A percentile compares a stretch with the other conserved stretches of the same genome.
Conservation (phyloP, 805 yeast genomes). For the Trichomonascus vanleenenianus region DNA sequence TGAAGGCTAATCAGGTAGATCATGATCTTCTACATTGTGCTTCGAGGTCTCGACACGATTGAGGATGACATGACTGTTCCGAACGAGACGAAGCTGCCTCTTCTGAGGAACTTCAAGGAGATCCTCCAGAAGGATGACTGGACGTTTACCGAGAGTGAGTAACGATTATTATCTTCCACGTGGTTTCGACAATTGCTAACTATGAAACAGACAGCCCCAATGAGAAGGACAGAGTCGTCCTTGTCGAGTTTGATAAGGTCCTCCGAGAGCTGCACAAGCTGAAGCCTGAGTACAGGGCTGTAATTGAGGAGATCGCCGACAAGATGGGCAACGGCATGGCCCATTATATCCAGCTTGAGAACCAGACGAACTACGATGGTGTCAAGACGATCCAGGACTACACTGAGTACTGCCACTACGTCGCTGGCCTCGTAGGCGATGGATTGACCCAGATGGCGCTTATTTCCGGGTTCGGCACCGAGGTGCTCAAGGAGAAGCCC, state of each 20-base stretch:
- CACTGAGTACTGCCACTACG: slow-evolving; percentile 90
- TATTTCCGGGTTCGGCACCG: slow-evolving; percentile 61
- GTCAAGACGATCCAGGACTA: slow-evolving; percentile 72
- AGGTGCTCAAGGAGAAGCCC: slow-evolving; percentile 44
- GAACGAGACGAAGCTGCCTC: slow-evolving; percentile 61
- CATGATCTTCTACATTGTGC: slow-evolving; percentile 74
- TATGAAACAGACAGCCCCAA: slow-evolving; percentile 39
- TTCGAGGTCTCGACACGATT: slow-evolving; percentile 89
- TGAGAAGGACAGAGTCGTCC: slow-evolving; percentile 75
- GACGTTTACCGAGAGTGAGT: slow-evolving; percentile 56
- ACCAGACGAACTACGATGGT: slow-evolving; percentile 66
- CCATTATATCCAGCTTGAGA: slow-evolving; percentile 70
- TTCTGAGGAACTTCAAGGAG: slow-evolving; percentile 59
- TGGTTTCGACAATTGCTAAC: no score
- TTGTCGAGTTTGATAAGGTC: slow-evolving; percentile 69
- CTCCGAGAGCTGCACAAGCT: slow-evolving; percentile 65
- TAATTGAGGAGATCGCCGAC: slow-evolving; percentile 66
- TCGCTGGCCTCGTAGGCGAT: slow-evolving; percentile 96
- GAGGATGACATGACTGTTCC: slow-evolving; percentile 93
- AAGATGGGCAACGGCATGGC: slow-evolving; percentile 99
- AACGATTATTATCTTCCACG: no score
- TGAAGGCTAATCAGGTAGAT: slow-evolving; percentile 8
- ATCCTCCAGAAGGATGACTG: slow-evolving; percentile 62
- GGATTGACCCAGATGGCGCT: slow-evolving; percentile 82
- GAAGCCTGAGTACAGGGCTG: slow-evolving; percentile 67